A percentile compares a stretch with the other conserved stretches of the same genome.
Conservation (phyloP, 2,329 filamentous ascomycete species). For the Mycosphaerella sp. region DNA sequence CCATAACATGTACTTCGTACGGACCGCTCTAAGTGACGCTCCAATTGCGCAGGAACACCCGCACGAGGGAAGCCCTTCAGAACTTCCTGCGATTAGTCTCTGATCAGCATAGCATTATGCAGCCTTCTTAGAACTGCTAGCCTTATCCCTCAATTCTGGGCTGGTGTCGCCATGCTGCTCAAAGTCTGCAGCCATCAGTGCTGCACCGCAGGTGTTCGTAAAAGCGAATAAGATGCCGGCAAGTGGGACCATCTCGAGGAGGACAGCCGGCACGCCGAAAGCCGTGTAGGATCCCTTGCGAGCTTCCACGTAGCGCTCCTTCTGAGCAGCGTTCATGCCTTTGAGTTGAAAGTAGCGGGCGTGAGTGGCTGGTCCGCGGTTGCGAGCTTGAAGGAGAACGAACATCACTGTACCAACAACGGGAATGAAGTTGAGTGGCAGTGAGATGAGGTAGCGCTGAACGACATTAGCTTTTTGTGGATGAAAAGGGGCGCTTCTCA, state of each 20-base stretch:
- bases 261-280: slow-evolving; percentile 69
- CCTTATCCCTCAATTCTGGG: slow-evolving; percentile 30
- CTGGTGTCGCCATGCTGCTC: slow-evolving; percentile 31
- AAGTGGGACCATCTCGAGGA: slow-evolving; percentile 79
- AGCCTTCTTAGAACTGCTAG: not conserved
- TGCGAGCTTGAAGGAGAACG: slow-evolving; percentile 60
- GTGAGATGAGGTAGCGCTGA: slow-evolving; percentile 67
- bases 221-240: slow-evolving; percentile 79
- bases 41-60: no score
- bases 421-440: slow-evolving; percentile 89
- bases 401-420: slow-evolving; percentile 79
- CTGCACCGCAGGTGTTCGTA: slow-evolving; percentile 86
- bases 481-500: not conserved
- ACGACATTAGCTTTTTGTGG: not conserved
- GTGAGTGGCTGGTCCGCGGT: slow-evolving; percentile 49
- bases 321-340: slow-evolving; percentile 62
- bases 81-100: no score
- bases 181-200: slow-evolving; percentile 76
- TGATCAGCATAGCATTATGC: not conserved
- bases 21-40: no score
- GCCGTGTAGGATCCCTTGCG: slow-evolving; percentile 72
- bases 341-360: slow-evolving; percentile 74
- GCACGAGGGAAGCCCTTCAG: no score
- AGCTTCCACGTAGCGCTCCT: slow-evolving; percentile 61
- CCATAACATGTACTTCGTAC: no score